Evolutionary conservation across 73 alveolate species (phyloP), one percentile per base, ranked within the genome.

Genomic region (Paramecium sexaurelia): DNA sequence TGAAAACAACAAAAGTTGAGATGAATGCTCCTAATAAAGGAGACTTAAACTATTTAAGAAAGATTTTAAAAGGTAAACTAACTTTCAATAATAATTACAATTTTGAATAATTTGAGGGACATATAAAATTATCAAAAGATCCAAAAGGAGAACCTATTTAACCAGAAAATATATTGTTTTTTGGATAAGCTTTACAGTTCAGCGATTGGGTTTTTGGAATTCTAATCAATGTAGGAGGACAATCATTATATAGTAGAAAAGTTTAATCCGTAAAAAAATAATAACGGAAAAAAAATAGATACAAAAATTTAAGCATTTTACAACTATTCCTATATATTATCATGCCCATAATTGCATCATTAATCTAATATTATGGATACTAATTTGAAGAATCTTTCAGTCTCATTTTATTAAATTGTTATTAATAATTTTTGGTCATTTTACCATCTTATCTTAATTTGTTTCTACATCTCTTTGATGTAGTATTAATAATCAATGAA

Each of bases 11-110:
- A 13, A 39, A 78, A 24, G 90, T 78, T 4, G 90, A 78, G 13
- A 19, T 37, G 40, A 45, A 78, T 78, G 90, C 90, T 6, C 90
- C 90, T 10, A 78, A 41, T 24, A 78, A 78, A 45, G 90, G 90
- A 17, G 90, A 78, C 41, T 43, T 78, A 6, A 78, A 78, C 10
- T 78, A 78, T 78, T 11, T 78, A 22, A 20, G 90, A 19, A 78
- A 26, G 27, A 78, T 78, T 5, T 43, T 40, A n/a, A 78, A 78
- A 15, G 90, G 90, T 7, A 78, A 78, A 45, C 15, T 78, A 43
- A 24, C 40, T 41, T 78, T 40, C 36, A n/a, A 78, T 78, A 39
- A 26, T 19, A 13, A 78, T 24, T 78, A 78, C 33, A 45, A 20
- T 41, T 37, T 37, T 40, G 90, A 78, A 13, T 24, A 37, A 39